Evolutionary conservation across 148 eudicot species (phyloP).

Genomic region (Cornus controversa): DNA sequence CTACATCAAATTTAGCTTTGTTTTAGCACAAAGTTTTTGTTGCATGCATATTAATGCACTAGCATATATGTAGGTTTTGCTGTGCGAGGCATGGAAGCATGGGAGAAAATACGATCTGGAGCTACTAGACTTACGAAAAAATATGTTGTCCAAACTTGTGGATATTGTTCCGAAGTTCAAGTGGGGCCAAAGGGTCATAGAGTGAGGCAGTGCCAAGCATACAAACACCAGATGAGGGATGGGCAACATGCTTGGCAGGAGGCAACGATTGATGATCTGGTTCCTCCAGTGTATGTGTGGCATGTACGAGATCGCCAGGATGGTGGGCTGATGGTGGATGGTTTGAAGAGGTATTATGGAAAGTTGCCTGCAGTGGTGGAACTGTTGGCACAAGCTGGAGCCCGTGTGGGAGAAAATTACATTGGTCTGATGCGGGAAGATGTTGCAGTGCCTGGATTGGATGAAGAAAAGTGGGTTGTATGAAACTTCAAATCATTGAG

Average conservation of each 20-base stretch:
- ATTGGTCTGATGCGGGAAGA: constrained; percentile 29
- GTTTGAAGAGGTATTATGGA: constrained; percentile 41
- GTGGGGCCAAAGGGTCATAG: constrained; percentile 53
- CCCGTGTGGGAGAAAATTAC: constrained; percentile 25
- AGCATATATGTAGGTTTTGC: constrained; percentile 24
- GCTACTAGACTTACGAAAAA: constrained; percentile 31
- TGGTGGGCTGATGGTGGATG: constrained; percentile 23
- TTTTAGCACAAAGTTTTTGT: background rate
- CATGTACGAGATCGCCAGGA: constrained; percentile 22
- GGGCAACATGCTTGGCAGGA: constrained; percentile 58
- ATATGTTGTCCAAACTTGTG: constrained; percentile 44
- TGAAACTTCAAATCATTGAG: constrained; percentile 8
- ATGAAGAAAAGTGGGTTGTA: constrained; percentile 38
- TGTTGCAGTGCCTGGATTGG: constrained; percentile 30
- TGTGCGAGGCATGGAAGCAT: constrained; percentile 32
- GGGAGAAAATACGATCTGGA: constrained; percentile 36
- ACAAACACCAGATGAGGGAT: constrained; percentile 53
- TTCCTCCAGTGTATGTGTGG: constrained; percentile 39
- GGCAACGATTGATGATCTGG: constrained; percentile 41
- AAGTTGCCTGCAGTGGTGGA: constrained; percentile 46
- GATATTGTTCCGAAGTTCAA: constrained; percentile 43
- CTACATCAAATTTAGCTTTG: background rate
- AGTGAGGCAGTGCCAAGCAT: constrained; percentile 45
- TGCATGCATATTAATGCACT: background rate
- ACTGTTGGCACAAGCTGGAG: constrained; percentile 34